phyloP scores from a whole-genome alignment of 164 flowering plant genomes.

The Magnolia kwangsiensis region DNA sequence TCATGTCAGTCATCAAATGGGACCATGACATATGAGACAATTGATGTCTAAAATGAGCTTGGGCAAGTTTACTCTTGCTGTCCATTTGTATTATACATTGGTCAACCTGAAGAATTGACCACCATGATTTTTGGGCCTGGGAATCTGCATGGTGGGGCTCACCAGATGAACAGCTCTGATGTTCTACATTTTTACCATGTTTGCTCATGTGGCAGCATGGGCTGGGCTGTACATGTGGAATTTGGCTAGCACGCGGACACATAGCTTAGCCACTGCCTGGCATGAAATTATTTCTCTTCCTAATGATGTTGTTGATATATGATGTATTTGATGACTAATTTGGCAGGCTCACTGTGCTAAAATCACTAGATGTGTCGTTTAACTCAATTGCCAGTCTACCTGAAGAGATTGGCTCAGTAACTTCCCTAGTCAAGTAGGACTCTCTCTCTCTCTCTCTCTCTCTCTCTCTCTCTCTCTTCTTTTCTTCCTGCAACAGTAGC shows the following conservation, averaged over 20 bases:
- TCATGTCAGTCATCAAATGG: neutral
- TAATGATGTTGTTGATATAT: neutral
- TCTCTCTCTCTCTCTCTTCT: slow-evolving; percentile 3
- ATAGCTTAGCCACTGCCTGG: neutral
- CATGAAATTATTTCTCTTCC: neutral
- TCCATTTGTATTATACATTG: too few relatives aligned
- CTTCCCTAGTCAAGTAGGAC: slow-evolving; percentile 81
- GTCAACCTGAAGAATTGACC: too few relatives aligned
- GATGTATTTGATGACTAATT: slow-evolving; percentile 4
- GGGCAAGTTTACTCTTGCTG: too few relatives aligned
- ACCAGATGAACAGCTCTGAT: too few relatives aligned
- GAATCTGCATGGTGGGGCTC: too few relatives aligned
- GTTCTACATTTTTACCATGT: neutral
- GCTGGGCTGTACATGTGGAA: neutral
- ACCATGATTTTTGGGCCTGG: too few relatives aligned
- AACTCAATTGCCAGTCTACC: slow-evolving; percentile 56
- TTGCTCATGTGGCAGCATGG: neutral
- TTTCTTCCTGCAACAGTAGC: neutral
- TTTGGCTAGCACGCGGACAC: neutral
- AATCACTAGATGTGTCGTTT: slow-evolving; percentile 75
- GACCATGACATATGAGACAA: too few relatives aligned
- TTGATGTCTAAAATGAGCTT: too few relatives aligned
- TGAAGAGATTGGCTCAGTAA: slow-evolving; percentile 77
- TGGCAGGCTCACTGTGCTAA: slow-evolving; percentile 75
- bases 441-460: neutral